Conservation (phyloP, 2,329 filamentous ascomycete genomes). For the Trichoderma aggressivum region DNA sequence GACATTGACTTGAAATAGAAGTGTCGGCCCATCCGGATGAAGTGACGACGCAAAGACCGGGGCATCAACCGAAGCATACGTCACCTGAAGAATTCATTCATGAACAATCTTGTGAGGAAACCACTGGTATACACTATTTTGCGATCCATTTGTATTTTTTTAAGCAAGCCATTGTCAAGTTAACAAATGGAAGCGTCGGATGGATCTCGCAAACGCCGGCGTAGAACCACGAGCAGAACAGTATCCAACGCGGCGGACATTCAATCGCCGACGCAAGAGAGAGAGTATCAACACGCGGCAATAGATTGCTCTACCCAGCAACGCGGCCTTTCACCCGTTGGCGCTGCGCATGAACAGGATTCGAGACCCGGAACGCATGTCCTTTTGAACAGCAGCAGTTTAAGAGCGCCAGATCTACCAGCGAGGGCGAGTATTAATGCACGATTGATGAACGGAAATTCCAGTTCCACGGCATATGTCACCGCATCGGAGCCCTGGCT, state of each 20-base stretch:
- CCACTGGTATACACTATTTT: background rate
- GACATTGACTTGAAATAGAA: background rate
- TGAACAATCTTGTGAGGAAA: background rate
- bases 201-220: background rate
- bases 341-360: background rate
- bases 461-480: background rate
- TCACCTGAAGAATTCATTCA: background rate
- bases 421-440: background rate
- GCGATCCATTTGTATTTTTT: background rate
- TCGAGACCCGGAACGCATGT: background rate
- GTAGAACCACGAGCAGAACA: background rate
- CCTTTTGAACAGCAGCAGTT: background rate
- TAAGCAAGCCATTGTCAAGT: background rate
- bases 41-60: background rate
- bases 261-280: background rate
- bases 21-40: background rate
- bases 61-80: background rate
- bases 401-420: background rate
- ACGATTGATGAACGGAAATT: background rate
- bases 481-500: background rate
- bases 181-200: background rate
- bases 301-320: too few species aligned
- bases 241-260: background rate
- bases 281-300: background rate
- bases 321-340: too few species aligned